These are phyloP conservation scores for Chlamydomonas reinhardtii DNA, from an alignment of 163 green algal genomes.

Conservation along the genomic window DNA sequence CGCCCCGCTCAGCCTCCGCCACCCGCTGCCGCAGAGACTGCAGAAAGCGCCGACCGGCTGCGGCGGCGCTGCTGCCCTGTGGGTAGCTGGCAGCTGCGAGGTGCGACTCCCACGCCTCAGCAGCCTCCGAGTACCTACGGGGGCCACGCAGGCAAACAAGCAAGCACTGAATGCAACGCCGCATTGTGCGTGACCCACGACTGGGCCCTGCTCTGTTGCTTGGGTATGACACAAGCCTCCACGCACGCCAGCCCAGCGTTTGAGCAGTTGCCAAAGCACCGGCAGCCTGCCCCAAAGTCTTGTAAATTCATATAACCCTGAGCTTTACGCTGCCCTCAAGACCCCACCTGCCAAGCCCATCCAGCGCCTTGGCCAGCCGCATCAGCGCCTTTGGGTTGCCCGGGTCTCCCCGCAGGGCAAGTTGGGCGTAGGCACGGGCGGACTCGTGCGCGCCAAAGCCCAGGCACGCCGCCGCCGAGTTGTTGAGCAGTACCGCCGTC, in stretches of 20 bases:
- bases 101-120: neutral
- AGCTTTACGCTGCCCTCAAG: neutral
- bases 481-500: neutral
- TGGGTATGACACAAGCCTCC: too few species aligned
- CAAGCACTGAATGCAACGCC: too few species aligned
- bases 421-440: neutral
- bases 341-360: neutral
- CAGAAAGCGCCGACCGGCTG: neutral
- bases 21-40: neutral
- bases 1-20: neutral
- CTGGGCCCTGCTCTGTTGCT: too few species aligned
- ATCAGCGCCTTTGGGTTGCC: neutral
- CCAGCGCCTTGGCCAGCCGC: neutral
- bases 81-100: neutral
- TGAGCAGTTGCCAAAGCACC: too few species aligned
- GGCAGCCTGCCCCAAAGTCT: too few species aligned
- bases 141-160: neutral
- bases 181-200: too few species aligned
- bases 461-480: neutral
- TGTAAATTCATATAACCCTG: too few species aligned
- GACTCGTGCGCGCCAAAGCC: neutral
- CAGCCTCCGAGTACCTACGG: neutral
- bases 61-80: too few species aligned
- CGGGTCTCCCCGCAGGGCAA: neutral
- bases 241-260: too few species aligned